phyloP scores from a whole-genome alignment of 2,329 filamentous ascomycete species.

The Alternaria dauci region DNA sequence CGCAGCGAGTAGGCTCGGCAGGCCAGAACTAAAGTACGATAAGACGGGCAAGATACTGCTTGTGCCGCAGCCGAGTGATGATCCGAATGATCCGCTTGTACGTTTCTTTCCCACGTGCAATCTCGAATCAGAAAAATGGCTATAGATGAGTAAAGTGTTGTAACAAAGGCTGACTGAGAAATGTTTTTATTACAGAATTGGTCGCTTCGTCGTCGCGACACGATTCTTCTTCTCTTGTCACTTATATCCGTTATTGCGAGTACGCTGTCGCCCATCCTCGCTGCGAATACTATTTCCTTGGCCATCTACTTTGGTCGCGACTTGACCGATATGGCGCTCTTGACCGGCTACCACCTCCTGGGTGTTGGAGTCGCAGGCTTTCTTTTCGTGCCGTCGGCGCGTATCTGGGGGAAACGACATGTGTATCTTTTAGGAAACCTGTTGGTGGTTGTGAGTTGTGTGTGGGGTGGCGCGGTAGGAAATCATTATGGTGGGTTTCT shows the following conservation, averaged over 20 bases:
- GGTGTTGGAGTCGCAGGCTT: constrained; percentile 83
- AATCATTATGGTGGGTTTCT: constrained; percentile 75
- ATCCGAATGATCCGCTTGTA: constrained; percentile 87
- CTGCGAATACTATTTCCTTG: constrained; percentile 84
- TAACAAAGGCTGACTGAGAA: not conserved
- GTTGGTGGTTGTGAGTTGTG: constrained; percentile 75
- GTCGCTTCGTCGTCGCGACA: constrained; percentile 85
- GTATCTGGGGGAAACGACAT: constrained; percentile 93
- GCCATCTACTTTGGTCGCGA: constrained; percentile 69
- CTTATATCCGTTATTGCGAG: constrained; percentile 83
- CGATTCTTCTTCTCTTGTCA: constrained; percentile 80
- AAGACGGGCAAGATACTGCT: constrained; percentile 77
- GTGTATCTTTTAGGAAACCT: constrained; percentile 80
- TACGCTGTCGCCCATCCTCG: constrained; percentile 84
- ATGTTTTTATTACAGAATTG: constrained; percentile 71
- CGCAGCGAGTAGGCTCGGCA: constrained; percentile 40
- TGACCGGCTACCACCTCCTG: constrained; percentile 88
- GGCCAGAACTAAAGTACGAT: constrained; percentile 72
- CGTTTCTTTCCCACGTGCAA: constrained; percentile 10
- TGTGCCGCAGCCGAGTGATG: constrained; percentile 88
- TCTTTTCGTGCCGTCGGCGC: constrained; percentile 84
- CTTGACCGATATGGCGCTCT: constrained; percentile 79
- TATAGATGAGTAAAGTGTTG: no score
- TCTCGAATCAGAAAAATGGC: no score
- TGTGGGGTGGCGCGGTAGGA: constrained; percentile 77